phyloP scores from a whole-genome alignment of 441 rosid species.

The Lagerstroemia fauriei region DNA sequence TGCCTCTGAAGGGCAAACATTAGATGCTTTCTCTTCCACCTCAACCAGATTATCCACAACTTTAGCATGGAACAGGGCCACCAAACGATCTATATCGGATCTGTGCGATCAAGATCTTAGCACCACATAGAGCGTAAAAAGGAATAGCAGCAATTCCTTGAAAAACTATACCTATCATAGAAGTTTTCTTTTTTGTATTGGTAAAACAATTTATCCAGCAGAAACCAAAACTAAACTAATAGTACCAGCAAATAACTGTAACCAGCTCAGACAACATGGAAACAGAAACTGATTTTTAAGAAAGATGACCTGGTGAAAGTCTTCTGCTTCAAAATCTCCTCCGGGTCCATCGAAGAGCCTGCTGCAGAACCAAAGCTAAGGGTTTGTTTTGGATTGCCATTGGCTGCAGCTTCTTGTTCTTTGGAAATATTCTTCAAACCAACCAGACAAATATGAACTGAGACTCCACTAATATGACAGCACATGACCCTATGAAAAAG shows the following conservation, averaged over 20 bases:
- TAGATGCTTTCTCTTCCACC: slow-evolving; percentile 48
- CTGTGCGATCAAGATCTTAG: slow-evolving; percentile 37
- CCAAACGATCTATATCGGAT: slow-evolving; percentile 78
- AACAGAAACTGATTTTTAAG: not conserved
- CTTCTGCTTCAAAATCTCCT: slow-evolving; percentile 54
- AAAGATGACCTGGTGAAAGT: slow-evolving; percentile 59
- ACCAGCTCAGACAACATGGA: not conserved
- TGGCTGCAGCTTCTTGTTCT: slow-evolving; percentile 37
- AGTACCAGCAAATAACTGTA: not conserved
- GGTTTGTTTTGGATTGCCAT: slow-evolving; percentile 15
- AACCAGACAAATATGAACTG: not conserved
- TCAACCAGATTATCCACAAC: slow-evolving; percentile 45
- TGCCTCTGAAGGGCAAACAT: slow-evolving; percentile 31
- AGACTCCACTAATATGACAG: not conserved
- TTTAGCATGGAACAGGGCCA: slow-evolving; percentile 66
- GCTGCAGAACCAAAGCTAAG: slow-evolving; percentile 43
- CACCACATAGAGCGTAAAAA: not conserved
- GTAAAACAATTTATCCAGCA: not conserved
- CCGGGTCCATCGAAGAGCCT: not conserved
- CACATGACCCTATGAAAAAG: not conserved
- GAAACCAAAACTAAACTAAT: not conserved
- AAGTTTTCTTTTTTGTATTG: not conserved
- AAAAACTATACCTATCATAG: not conserved
- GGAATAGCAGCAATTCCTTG: not conserved
- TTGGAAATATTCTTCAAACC: slow-evolving; percentile 37